Evolutionary conservation across 441 rosid species (phyloP).

Genomic region (Gossypium gossypioides): DNA sequence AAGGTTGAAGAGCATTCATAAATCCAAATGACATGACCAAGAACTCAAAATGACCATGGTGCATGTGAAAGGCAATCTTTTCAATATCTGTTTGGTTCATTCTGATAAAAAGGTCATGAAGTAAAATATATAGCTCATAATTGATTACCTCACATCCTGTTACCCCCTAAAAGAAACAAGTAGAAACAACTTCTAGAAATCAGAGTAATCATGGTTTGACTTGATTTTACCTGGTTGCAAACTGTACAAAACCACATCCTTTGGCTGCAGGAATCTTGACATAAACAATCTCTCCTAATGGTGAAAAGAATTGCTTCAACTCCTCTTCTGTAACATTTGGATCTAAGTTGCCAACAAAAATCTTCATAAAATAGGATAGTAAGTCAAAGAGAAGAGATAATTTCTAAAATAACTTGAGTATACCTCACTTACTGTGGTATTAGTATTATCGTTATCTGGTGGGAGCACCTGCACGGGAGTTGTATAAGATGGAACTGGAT

Average conservation of each 20-base stretch:
- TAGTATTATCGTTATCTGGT: conserved; percentile 59
- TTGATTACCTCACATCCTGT: not conserved
- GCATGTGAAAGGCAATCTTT: too few species aligned
- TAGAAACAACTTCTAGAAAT: not conserved
- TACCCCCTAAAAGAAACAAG: not conserved
- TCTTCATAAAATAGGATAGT: conserved; percentile 35
- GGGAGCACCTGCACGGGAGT: conserved; percentile 52
- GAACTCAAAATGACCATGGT: too few species aligned
- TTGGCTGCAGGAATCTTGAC: conserved; percentile 74
- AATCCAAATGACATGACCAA: too few species aligned
- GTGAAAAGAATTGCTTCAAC: conserved; percentile 57
- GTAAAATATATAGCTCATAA: not conserved
- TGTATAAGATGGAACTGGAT: conserved; percentile 54
- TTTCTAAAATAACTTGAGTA: not conserved
- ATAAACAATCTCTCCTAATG: conserved; percentile 62
- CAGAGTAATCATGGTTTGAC: not conserved
- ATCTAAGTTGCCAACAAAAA: conserved; percentile 68
- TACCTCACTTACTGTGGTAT: conserved; percentile 44
- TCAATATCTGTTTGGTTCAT: too few species aligned
- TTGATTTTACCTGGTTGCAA: conserved; percentile 43
- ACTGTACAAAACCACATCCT: conserved; percentile 83
- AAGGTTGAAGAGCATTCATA: too few species aligned
- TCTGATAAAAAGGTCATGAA: not conserved
- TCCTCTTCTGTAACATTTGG: conserved; percentile 78
- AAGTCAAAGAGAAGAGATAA: conserved; percentile 15